Percentiles rank a stretch among this genome's conserved stretches.
Conservation (phyloP, 2,329 filamentous ascomycete genomes). For the Fonsecaea multimorphosa region DNA sequence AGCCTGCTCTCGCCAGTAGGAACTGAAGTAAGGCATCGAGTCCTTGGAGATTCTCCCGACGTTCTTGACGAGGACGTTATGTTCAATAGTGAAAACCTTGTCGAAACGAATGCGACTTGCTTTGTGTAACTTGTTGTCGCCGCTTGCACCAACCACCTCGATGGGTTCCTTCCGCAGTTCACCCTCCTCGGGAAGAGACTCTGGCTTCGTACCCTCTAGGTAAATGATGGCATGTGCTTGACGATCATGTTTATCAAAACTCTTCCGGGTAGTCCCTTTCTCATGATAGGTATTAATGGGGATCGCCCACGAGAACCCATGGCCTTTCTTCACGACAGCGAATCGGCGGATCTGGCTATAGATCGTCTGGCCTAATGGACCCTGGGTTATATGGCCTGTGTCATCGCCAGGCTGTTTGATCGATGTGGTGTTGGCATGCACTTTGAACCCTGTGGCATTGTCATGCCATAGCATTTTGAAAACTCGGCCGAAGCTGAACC, state of each 20-base stretch:
- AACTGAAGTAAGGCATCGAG: conserved; percentile 40
- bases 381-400: conserved; percentile 24
- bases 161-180: conserved; percentile 48
- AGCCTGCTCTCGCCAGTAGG: conserved; percentile 30
- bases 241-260: conserved; percentile 41
- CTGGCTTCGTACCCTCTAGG: conserved; percentile 37
- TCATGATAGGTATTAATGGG: conserved; percentile 50
- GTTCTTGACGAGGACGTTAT: conserved; percentile 51
- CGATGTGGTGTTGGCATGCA: conserved; percentile 39
- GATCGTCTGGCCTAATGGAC: conserved; percentile 4
- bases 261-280: conserved; percentile 46
- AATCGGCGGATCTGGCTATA: conserved; percentile 37
- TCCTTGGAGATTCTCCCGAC: conserved; percentile 45
- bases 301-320: conserved; percentile 44
- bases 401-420: neutral
- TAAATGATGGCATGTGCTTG: conserved; percentile 50
- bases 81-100: conserved; percentile 51
- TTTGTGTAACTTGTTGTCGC: conserved; percentile 40
- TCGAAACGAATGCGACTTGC: conserved; percentile 51
- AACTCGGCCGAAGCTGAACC: conserved; percentile 34
- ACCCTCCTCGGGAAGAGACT: conserved; percentile 39
- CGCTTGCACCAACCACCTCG: conserved; percentile 41
- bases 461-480: conserved; percentile 46
- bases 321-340: conserved; percentile 42
- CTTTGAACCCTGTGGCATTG: conserved; percentile 8